Percentiles rank a stretch among this genome's conserved stretches.
These are phyloP conservation scores for Euphorbia pulcherrima DNA, from an alignment of 345 rosid genomes.

Conservation along the genomic window DNA sequence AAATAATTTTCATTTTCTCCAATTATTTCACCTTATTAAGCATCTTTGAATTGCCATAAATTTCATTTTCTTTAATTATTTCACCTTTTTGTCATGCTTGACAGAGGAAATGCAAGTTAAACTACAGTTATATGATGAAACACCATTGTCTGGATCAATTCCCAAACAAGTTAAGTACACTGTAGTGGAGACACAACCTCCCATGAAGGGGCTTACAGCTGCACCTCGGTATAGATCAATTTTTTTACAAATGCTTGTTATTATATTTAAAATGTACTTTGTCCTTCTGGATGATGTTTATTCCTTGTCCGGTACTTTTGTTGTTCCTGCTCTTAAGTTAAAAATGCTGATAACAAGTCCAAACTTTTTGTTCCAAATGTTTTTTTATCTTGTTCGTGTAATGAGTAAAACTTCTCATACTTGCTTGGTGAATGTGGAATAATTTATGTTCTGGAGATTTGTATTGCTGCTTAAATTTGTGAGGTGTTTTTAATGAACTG, in stretches of 20 bases:
- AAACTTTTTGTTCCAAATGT: neutral
- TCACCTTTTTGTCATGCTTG: slow-evolving; percentile 16
- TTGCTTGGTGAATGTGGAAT: neutral
- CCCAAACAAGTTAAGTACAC: slow-evolving; percentile 76
- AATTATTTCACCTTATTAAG: neutral
- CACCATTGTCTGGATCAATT: slow-evolving; percentile 65
- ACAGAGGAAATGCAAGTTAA: slow-evolving; percentile 85
- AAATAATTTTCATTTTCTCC: slow-evolving; percentile 1
- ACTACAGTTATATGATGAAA: slow-evolving; percentile 68
- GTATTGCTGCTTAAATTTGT: neutral
- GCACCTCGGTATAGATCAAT: slow-evolving; percentile 56
- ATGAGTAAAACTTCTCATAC: neutral
- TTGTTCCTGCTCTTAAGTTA: slow-evolving; percentile 5
- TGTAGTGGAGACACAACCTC: slow-evolving; percentile 62
- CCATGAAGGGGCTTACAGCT: slow-evolving; percentile 57
- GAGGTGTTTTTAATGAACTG: neutral
- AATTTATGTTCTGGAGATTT: neutral
- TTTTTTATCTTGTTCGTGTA: neutral
- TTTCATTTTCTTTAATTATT: neutral
- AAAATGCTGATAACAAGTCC: neutral
- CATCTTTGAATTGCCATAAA: neutral
- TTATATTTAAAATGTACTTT: neutral
- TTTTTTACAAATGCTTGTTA: slow-evolving; percentile 9
- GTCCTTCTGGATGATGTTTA: neutral
- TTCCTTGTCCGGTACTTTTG: neutral